Conservation (phyloP, 1,284 basidiomycete species). For the Leccinum pseudoinsigne region DNA sequence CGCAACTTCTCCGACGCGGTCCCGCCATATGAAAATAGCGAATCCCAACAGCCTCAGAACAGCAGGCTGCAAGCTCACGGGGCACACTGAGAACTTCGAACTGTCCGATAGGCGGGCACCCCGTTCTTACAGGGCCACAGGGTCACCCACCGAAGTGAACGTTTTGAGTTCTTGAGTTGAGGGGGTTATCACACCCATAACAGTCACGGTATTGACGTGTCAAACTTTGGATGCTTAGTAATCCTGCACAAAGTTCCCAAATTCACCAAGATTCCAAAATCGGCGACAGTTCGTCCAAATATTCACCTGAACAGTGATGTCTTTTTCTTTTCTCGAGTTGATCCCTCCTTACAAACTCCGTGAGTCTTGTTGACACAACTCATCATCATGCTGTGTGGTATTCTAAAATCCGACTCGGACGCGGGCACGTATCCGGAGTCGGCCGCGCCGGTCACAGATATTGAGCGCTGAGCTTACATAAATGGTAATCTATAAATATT, state of each 20-base stretch:
- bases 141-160: neutral
- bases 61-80: neutral
- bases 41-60: neutral
- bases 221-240: neutral
- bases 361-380: conserved; percentile 11
- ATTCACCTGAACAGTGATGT: neutral
- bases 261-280: neutral
- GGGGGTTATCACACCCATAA: neutral
- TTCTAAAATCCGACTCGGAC: neutral
- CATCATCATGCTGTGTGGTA: neutral
- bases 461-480: conserved; percentile 4
- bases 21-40: neutral
- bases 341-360: neutral
- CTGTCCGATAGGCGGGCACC: too few relatives aligned
- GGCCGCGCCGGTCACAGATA: neutral
- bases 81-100: neutral
- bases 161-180: neutral
- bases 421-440: neutral
- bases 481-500: conserved; percentile 5
- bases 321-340: neutral
- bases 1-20: neutral
- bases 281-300: neutral
- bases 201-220: neutral
- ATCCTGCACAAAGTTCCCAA: neutral
- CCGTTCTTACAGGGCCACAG: neutral